Conservation (phyloP, 2,329 filamentous ascomycete species). For the Aureobasidium sp. region DNA sequence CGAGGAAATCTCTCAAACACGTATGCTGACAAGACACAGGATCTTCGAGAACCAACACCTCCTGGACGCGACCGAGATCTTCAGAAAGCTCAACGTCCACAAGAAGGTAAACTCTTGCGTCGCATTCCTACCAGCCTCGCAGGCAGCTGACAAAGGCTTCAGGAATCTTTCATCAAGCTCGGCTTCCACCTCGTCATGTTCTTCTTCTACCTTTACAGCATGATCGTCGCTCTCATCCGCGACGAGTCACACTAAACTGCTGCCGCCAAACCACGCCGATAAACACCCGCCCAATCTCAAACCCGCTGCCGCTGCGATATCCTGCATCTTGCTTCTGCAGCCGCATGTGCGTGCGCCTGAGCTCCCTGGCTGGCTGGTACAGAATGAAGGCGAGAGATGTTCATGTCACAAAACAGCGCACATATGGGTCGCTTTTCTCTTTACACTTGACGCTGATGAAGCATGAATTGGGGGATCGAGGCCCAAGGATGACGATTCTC, state of each 20-base stretch:
- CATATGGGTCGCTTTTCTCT: slow-evolving; percentile 13
- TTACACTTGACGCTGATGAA: slow-evolving; percentile 9
- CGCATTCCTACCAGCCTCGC: slow-evolving; percentile 3
- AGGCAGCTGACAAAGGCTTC: slow-evolving; percentile 14
- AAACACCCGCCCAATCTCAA: not conserved
- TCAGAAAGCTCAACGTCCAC: slow-evolving; percentile 96
- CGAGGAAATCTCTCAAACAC: not conserved
- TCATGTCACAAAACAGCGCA: slow-evolving; percentile 11
- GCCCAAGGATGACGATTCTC: not conserved
- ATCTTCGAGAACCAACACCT: slow-evolving; percentile 96
- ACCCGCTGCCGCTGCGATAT: not conserved
- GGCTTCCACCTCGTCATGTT: slow-evolving; percentile 99
- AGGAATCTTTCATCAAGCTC: slow-evolving; percentile 99
- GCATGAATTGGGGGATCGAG: not conserved
- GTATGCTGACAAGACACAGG: slow-evolving; percentile 44
- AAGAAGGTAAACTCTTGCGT: slow-evolving; percentile 64
- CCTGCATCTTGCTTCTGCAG: not conserved
- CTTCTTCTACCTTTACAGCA: slow-evolving; percentile 84
- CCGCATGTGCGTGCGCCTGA: not conserved
- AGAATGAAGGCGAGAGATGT: not conserved
- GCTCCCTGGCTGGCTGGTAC: not conserved
- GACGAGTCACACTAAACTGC: slow-evolving; percentile 62
- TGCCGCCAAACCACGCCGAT: not conserved
- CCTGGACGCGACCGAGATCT: slow-evolving; percentile 96
- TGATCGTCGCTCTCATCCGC: slow-evolving; percentile 77